These are phyloP conservation scores for Kandelia obovata DNA, from an alignment of 345 rosid species.

Conservation along the genomic window DNA sequence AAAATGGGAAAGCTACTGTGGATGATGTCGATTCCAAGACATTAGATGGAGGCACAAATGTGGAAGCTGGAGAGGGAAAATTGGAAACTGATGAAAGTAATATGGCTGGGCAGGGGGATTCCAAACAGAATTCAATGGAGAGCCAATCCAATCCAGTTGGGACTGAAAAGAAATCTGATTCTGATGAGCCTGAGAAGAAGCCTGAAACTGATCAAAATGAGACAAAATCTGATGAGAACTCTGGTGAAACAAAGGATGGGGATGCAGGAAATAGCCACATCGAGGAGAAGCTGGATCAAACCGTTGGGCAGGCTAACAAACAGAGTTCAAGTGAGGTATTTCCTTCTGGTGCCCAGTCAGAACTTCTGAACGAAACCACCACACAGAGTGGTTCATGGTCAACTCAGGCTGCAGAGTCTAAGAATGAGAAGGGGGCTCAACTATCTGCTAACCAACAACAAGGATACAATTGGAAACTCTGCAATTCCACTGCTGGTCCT, in stretches of 20 bases:
- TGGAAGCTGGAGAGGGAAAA: constrained; percentile 34
- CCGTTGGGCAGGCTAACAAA: constrained; percentile 44
- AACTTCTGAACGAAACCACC: constrained; percentile 69
- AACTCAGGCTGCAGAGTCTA: constrained; percentile 90
- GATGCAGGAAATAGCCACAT: constrained; percentile 39
- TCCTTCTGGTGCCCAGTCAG: constrained; percentile 81
- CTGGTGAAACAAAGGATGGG: constrained; percentile 32
- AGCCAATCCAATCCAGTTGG: constrained; percentile 30
- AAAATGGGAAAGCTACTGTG: constrained; percentile 30
- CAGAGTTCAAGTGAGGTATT: constrained; percentile 49
- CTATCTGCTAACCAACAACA: constrained; percentile 39
- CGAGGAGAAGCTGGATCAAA: constrained; percentile 42
- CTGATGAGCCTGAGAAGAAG: constrained; percentile 40
- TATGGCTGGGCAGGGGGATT: constrained; percentile 39
- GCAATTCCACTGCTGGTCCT: constrained; percentile 84
- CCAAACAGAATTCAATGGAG: constrained; percentile 37
- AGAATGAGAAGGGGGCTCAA: constrained; percentile 74
- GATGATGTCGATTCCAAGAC: constrained; percentile 29
- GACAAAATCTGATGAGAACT: constrained; percentile 30
- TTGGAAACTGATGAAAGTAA: constrained; percentile 35
- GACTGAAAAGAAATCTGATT: constrained; percentile 36
- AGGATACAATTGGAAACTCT: constrained; percentile 66
- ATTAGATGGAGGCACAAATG: constrained; percentile 23
- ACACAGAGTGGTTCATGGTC: constrained; percentile 71
- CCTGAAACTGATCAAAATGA: constrained; percentile 35